phyloP scores from a whole-genome alignment of 345 rosid genomes.

The Garcia nutans region DNA sequence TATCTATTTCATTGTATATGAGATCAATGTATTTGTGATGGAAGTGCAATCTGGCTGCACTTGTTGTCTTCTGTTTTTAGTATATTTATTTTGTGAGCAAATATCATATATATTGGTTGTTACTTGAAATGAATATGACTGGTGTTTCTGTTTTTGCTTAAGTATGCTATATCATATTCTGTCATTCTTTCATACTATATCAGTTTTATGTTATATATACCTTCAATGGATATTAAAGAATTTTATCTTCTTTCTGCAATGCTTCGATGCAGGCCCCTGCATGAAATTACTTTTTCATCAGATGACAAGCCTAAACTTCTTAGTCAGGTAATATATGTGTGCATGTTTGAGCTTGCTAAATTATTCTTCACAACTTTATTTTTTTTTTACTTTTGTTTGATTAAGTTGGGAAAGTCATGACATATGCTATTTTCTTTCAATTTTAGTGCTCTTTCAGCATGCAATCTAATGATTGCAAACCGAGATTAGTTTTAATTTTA shows the following conservation, averaged over 20 bases:
- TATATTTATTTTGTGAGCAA: background rate
- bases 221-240: slow-evolving; percentile 9
- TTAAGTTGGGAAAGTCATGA: slow-evolving; percentile 8
- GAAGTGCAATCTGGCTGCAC: background rate
- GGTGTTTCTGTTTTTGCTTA: background rate
- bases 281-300: slow-evolving; percentile 87
- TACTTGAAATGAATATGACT: background rate
- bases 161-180: background rate
- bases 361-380: slow-evolving; percentile 8
- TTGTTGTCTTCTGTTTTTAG: background rate
- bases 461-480: slow-evolving; percentile 4
- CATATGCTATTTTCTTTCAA: background rate
- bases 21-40: background rate
- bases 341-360: slow-evolving; percentile 11
- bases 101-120: background rate
- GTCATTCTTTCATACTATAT: background rate
- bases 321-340: slow-evolving; percentile 61
- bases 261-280: slow-evolving; percentile 74
- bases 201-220: background rate
- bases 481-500: background rate
- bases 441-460: slow-evolving; percentile 4
- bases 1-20: background rate
- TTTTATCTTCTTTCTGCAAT: slow-evolving; percentile 6
- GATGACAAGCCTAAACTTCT: slow-evolving; percentile 96
- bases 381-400: slow-evolving; percentile 7